Evolutionary conservation across 805 yeast genomes (phyloP), one percentile per base, ranked within the genome.

Genomic region (Yarrowia deformans): DNA sequence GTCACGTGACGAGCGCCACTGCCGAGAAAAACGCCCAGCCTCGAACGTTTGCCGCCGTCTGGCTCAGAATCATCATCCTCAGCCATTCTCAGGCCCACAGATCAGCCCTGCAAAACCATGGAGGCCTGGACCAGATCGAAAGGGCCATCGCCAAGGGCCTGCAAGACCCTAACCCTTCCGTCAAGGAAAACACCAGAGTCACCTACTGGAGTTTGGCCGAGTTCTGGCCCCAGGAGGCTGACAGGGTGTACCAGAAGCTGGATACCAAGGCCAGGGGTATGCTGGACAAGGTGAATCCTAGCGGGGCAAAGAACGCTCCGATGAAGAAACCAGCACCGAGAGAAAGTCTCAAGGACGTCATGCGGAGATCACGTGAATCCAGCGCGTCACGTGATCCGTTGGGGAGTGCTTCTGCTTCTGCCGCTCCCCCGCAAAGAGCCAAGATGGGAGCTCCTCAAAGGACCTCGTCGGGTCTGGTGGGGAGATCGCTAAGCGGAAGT

Each of bases 111-210:
- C 79, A 77, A 61, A 61, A 69, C 61, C 60, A 80, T 0, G 73
- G 79, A 55, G 80, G 79, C 13, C 69, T 81, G 10, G 90, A 83
- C 18, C 73, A 77, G 4, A 77, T 88, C 0, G 87, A 81, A 42
- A 85, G 82, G 58, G 80, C 87, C 71, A 74, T 91, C 0, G 70
- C 79, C 3, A 88, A 85, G 72, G 88, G 94, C 23, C 80, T 95
- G 0, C 76, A 85, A 0, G 98, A 93, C 76, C 91, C 97, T 0
- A 89, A 90, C 70, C 91, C 93, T 0, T 80, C 85, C 0, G 97
- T 91, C 0, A 83, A 98, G 72, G 96, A 88, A 73, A 80, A 86
- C 0, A 90, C 89, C 81, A 84, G 97, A 75, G 80, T 82, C 2
- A 82, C 92, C 0, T 94, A 84, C 74, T 93, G 97, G 97, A 80